Conservation (phyloP, 2,329 filamentous ascomycete species). For the Fusarium udum region DNA sequence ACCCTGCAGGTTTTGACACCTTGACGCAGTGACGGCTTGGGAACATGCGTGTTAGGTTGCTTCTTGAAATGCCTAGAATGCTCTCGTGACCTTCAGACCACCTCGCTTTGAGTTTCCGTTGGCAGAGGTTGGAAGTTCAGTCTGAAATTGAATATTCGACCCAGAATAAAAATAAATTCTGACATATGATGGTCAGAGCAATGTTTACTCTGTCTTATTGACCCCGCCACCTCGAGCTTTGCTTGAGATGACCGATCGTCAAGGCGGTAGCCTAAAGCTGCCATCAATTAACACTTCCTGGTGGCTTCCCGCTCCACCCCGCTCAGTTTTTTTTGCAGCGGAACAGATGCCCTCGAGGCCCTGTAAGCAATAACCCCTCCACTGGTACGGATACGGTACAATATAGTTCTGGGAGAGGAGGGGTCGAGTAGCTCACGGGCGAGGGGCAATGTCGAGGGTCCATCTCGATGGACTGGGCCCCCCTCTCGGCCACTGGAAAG, state of each 20-base stretch:
- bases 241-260: constrained; percentile 13
- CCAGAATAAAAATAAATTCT: neutral
- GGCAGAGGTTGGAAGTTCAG: neutral
- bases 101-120: neutral
- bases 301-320: constrained; percentile 32
- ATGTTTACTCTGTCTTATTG: neutral
- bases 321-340: constrained; percentile 24
- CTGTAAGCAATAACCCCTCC: constrained; percentile 33
- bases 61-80: neutral
- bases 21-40: neutral
- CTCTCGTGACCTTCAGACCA: neutral
- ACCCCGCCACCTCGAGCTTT: constrained; percentile 6
- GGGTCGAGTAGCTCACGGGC: constrained; percentile 9
- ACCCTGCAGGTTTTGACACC: constrained; percentile 15
- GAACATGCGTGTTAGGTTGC: neutral
- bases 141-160: constrained; percentile 16
- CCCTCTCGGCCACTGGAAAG: constrained; percentile 6
- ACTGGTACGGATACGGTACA: neutral
- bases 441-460: constrained; percentile 26
- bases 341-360: constrained; percentile 5
- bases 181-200: constrained; percentile 13
- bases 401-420: neutral
- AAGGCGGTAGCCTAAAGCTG: constrained; percentile 22
- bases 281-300: constrained; percentile 9
- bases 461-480: constrained; percentile 5